Evolutionary conservation across 2,329 filamentous ascomycete genomes (phyloP), one percentile per base, ranked within the genome.

Genomic region (Ophiosphaerella herpotricha): DNA sequence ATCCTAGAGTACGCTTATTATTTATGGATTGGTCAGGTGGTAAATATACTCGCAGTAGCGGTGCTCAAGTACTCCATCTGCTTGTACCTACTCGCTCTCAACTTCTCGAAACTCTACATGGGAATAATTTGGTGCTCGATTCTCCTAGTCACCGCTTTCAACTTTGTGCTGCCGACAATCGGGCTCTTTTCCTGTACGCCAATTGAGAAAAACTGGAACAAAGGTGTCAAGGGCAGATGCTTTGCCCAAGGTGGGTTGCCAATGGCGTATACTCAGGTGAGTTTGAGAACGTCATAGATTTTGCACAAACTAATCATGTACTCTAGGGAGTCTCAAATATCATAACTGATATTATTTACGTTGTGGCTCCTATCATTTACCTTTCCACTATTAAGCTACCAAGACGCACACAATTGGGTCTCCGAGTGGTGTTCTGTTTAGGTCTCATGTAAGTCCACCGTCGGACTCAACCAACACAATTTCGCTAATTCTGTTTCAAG

Each of bases 321-420:
- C 26, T 11, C 7, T 8, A 29, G 26, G 26, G 26, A 13, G 52
- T 65, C 18, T 62, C 60, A 26, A 70, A 68, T 38, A 56, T 66
- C 12, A n/a, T 67, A 8, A 69, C 67, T 2, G 67, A 70, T 21
- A 39, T 65, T 1, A 57, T 70, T 2, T 67, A 68, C 40, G 60
- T 63, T 43, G 58, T 61, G 7, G 67, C 66, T 13, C 64, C 66
- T 5, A 39, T 70, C 12, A 58, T 66, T 14, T 70, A 68, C 9
- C 55, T 70, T 4, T 57, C 55, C 7, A 55, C 52, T 18, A 52
- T 70, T 0, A 64, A 70, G 42, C 36, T 70, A 12, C 48, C 46
- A 7, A 52, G 46, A 6, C 57, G 57, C 24, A 70, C 65, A 1
- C 63, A 67, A 50, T 66, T 55, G 62, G 63, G 66, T 5, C 58